These are phyloP conservation scores for Apophysomyces elegans DNA, from an alignment of 371 early-diverging fungal genomes.

Conservation along the genomic window DNA sequence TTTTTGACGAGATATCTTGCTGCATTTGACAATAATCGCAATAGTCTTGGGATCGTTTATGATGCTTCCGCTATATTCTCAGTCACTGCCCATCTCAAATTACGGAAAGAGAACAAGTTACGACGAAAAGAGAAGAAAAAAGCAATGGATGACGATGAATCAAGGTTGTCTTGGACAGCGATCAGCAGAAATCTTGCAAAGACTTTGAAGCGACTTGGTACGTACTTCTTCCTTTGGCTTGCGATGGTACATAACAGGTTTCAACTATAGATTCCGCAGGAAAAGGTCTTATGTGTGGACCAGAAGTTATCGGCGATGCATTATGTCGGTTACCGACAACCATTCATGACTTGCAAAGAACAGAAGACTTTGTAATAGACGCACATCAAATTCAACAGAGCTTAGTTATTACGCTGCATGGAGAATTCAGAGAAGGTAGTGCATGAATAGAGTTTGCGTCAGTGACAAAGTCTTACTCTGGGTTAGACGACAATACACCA, in stretches of 20 bases:
- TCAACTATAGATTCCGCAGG: constrained; percentile 29
- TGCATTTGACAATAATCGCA: constrained; percentile 36
- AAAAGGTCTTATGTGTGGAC: constrained; percentile 36
- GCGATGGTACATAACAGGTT: not conserved
- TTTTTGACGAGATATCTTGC: constrained; percentile 31
- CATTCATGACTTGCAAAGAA: constrained; percentile 42
- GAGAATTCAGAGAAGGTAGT: constrained; percentile 61
- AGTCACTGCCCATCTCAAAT: constrained; percentile 28
- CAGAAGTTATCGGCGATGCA: constrained; percentile 41
- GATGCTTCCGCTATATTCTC: constrained; percentile 38
- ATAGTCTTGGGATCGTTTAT: constrained; percentile 27
- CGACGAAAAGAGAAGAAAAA: constrained; percentile 40
- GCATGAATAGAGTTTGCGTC: not conserved
- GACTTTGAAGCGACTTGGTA: constrained; percentile 33
- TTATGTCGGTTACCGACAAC: constrained; percentile 52
- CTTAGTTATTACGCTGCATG: constrained; percentile 46
- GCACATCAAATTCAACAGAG: constrained; percentile 54
- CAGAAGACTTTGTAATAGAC: constrained; percentile 53
- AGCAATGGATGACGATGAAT: constrained; percentile 39
- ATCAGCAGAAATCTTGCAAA: constrained; percentile 35
- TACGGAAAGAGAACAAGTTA: constrained; percentile 32
- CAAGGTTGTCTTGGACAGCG: constrained; percentile 27
- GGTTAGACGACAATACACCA: constrained; percentile 24
- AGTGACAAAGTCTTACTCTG: not conserved
- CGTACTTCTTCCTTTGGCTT: constrained; percentile 7